These are phyloP conservation scores for Candida sakaeoensis DNA, from an alignment of 805 yeast species.

Conservation along the genomic window DNA sequence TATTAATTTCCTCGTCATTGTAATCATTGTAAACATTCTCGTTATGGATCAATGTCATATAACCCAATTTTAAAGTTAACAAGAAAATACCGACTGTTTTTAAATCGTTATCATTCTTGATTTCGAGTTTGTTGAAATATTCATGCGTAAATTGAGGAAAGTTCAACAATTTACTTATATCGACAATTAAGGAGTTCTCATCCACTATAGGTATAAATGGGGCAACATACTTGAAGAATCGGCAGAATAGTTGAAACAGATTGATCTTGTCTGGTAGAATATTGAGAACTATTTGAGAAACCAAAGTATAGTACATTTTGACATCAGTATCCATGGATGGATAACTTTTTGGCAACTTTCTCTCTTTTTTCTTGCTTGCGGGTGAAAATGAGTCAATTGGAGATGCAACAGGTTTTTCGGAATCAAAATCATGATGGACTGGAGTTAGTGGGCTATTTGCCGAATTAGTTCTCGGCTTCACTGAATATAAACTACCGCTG, in stretches of 20 bases:
- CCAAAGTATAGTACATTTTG: slow-evolving; percentile 23
- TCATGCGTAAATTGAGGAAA: slow-evolving; percentile 19
- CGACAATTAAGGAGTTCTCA: slow-evolving; percentile 24
- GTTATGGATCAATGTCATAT: slow-evolving; percentile 36
- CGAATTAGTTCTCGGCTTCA: slow-evolving; percentile 1
- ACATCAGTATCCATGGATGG: slow-evolving; percentile 8
- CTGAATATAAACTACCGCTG: slow-evolving; percentile 6
- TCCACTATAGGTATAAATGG: slow-evolving; percentile 37
- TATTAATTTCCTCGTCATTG: slow-evolving; percentile 21
- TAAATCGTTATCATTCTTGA: slow-evolving; percentile 31
- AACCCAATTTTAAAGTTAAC: slow-evolving; percentile 31
- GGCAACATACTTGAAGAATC: slow-evolving; percentile 36
- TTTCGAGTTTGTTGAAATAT: slow-evolving; percentile 18
- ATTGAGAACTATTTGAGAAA: slow-evolving; percentile 24
- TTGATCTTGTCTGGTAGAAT: slow-evolving; percentile 28
- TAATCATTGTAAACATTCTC: slow-evolving; percentile 25
- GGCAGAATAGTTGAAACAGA: slow-evolving; percentile 22
- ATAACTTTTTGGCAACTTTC: not conserved
- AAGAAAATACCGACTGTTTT: slow-evolving; percentile 27
- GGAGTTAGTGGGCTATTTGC: slow-evolving; percentile 5
- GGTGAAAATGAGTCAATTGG: slow-evolving; percentile 2
- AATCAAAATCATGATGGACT: not conserved
- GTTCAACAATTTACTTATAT: slow-evolving; percentile 20
- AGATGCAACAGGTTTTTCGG: not conserved
- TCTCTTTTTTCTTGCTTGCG: not conserved